Conservation (phyloP, 2,329 filamentous ascomycete genomes). For the Penicillium rolfsii region DNA sequence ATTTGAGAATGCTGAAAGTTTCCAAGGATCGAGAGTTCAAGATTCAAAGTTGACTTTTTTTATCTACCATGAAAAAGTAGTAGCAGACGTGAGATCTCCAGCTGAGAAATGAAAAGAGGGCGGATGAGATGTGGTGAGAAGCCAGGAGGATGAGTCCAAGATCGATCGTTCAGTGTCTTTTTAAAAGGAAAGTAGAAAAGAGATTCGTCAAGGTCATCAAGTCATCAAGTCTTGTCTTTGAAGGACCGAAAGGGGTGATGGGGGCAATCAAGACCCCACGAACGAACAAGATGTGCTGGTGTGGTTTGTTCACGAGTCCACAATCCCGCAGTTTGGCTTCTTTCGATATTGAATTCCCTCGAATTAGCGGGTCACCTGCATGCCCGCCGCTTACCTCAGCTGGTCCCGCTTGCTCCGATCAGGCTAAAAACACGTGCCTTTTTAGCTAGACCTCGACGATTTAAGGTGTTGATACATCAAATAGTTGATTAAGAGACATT, state of each 20-base stretch:
- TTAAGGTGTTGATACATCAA: background rate
- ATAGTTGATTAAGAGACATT: background rate
- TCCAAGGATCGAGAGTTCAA: background rate
- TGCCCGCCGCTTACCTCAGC: constrained; percentile 21
- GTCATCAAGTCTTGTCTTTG: constrained; percentile 36
- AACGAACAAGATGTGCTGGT: constrained; percentile 3
- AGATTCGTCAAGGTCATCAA: constrained; percentile 49
- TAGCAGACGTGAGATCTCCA: background rate
- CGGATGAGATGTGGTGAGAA: background rate
- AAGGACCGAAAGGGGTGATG: constrained; percentile 24
- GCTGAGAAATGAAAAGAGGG: background rate
- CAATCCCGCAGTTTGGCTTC: constrained; percentile 1
- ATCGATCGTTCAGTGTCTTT: constrained; percentile 19
- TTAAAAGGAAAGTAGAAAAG: constrained; percentile 38
- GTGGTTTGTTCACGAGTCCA: constrained; percentile 3
- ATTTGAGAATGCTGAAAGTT: background rate
- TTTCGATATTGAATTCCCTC: constrained; percentile 11
- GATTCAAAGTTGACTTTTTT: background rate
- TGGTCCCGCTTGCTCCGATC: constrained; percentile 23
- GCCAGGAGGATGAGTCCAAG: constrained; percentile 6
- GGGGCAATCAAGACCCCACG: constrained; percentile 8
- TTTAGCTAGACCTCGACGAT: background rate
- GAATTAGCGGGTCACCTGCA: constrained; percentile 18
- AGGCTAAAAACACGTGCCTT: constrained; percentile 24
- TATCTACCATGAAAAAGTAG: constrained; percentile 6